Base-by-base conservation (phyloP, 2,329 filamentous ascomycete genomes). In the Fusarium sp. region DNA sequence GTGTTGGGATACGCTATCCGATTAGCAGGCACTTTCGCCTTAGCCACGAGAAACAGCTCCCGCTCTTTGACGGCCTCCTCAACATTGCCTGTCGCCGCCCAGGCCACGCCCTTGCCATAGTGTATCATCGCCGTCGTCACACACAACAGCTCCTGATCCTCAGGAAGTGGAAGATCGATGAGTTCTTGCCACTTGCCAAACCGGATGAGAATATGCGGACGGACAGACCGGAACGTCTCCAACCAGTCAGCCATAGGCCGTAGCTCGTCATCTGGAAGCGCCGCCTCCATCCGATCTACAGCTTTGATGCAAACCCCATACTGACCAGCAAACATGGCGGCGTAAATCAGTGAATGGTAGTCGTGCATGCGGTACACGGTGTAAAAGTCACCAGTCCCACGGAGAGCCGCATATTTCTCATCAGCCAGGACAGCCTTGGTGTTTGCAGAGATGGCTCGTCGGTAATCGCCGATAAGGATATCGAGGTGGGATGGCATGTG, bases 401-500 rank as follows among this genome's bases (percentile, higher is more conserved):
- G 84, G 4, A 86, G 83, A 0, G 83, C 81, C 2, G 93, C 84
- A 75, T 89, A 94, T 70, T 89, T 90, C 63, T 92, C 88, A 78
- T 95, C 92, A 1, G 92, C 91, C 0, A 82, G 76, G 57, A 92
- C 90, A 10, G 93, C 93, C 35, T 88, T 87, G 5, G 86, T 83
- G 76, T 95, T 95, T 2, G 77, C 77, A 1, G 75, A 85, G 37
- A 94, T 90, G 3, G 91, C 91, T 17, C 86, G 85, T 37, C 88
- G 84, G 76, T 94, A 95, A 75, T 94, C 89, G 9, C 93, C 93
- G 50, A 91, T 88, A 0, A 94, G 86, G 14, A 95, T 88, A 77
- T 95, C 92, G 30, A 95, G 85, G 79, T 95, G 93, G 0, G 90
- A 90, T 0, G 93, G 92, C 93, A 95, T 95, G 72, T 94, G 92